These are phyloP conservation scores for Cavenderia fasciculata DNA, from an alignment of 78 protist species.

Conservation along the genomic window DNA sequence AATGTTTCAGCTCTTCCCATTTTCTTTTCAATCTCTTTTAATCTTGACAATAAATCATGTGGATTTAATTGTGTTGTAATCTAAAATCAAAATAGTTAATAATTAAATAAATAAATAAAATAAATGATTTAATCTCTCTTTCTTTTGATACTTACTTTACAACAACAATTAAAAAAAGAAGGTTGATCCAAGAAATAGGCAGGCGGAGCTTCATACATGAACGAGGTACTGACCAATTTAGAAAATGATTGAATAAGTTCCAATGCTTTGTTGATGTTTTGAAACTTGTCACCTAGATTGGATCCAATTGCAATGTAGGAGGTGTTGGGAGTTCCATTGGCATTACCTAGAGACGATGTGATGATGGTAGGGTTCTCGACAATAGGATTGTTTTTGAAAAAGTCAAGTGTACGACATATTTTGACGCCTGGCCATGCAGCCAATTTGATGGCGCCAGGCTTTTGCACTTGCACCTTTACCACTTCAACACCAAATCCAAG, in stretches of 20 bases:
- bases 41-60: slow-evolving; percentile 17
- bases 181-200: slow-evolving; percentile 83
- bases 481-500: slow-evolving; percentile 68
- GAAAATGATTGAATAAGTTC: not conserved
- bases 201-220: slow-evolving; percentile 78
- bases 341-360: not conserved
- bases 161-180: slow-evolving; percentile 68
- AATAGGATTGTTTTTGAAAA: slow-evolving; percentile 27
- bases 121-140: too few relatives aligned
- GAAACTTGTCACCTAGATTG: slow-evolving; percentile 47
- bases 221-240: slow-evolving; percentile 53
- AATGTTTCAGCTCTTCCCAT: slow-evolving; percentile 64
- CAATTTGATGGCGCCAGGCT: slow-evolving; percentile 75
- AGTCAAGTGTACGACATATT: slow-evolving; percentile 53
- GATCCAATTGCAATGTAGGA: slow-evolving; percentile 66
- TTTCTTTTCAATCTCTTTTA: slow-evolving; percentile 72
- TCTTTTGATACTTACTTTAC: too few relatives aligned
- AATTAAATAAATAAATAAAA: not conserved
- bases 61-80: slow-evolving; percentile 52
- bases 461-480: slow-evolving; percentile 60
- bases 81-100: not conserved
- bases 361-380: slow-evolving; percentile 7
- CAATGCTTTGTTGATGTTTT: slow-evolving; percentile 29
- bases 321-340: not conserved
- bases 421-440: slow-evolving; percentile 79